Conservation (phyloP, 352 stramenopile genomes). For the Pseudoperonospora humuli region DNA sequence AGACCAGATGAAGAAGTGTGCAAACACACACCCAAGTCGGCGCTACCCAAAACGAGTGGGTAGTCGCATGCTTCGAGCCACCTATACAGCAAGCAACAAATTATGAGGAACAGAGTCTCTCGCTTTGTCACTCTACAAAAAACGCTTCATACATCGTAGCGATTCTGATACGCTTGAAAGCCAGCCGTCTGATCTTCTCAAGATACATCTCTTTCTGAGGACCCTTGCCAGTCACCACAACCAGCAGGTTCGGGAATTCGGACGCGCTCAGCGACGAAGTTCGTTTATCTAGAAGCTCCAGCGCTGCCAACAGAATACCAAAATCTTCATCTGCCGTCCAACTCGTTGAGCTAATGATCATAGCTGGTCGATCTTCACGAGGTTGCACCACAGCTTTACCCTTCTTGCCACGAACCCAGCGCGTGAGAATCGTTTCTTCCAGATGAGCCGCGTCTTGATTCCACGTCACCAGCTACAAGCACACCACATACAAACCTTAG, state of each 20-base stretch:
- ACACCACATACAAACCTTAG: neutral
- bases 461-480: slow-evolving; percentile 32
- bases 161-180: slow-evolving; percentile 75
- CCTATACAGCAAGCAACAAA: slow-evolving; percentile 16
- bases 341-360: slow-evolving; percentile 93
- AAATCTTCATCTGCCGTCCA: slow-evolving; percentile 99
- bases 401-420: slow-evolving; percentile 27
- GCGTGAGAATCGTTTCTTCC: slow-evolving; percentile 63
- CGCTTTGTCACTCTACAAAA: neutral
- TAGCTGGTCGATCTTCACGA: slow-evolving; percentile 49
- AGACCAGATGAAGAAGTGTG: slow-evolving; percentile 97
- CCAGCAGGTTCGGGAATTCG: slow-evolving; percentile 79
- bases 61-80: slow-evolving; percentile 98
- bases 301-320: slow-evolving; percentile 91
- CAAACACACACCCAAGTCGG: slow-evolving; percentile 97
- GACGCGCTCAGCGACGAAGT: slow-evolving; percentile 28
- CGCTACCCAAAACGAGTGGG: slow-evolving; percentile 89
- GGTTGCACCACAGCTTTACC: slow-evolving; percentile 17
- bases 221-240: slow-evolving; percentile 97
- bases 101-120: neutral
- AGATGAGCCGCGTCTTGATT: slow-evolving; percentile 11
- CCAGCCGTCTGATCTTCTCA: slow-evolving; percentile 59
- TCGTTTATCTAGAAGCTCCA: slow-evolving; percentile 65
- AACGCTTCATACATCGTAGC: slow-evolving; percentile 59
- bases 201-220: slow-evolving; percentile 91